A percentile compares a stretch with the other conserved stretches of the same genome.
phyloP scores from a whole-genome alignment of 192 early-diverging fungal species.

The Neocallimastix lanati region DNA sequence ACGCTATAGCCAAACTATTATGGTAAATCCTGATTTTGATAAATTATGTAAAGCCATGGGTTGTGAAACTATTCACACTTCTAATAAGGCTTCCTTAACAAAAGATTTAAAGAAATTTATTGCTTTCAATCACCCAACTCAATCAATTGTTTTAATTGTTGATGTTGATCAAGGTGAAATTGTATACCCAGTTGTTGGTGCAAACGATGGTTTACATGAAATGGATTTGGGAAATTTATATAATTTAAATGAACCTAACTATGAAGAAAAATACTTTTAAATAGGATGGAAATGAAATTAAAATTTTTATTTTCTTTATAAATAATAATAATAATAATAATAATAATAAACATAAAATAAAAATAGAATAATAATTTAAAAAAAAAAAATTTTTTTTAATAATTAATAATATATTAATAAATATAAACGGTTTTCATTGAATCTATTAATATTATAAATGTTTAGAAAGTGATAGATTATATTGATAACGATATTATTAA shows the following conservation, averaged over 20 bases:
- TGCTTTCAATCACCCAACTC: conserved; percentile 17
- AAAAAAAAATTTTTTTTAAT: too few relatives aligned
- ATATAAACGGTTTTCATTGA: too few relatives aligned
- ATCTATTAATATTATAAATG: too few relatives aligned
- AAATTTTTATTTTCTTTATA: too few relatives aligned
- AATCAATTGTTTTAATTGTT: conserved; percentile 81
- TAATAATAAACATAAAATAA: too few relatives aligned
- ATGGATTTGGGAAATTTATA: conserved; percentile 18
- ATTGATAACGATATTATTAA: too few relatives aligned
- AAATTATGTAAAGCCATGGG: conserved; percentile 88
- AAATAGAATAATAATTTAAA: too few relatives aligned
- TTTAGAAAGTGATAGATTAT: too few relatives aligned
- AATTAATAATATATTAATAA: too few relatives aligned
- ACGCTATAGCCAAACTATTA: conserved; percentile 79
- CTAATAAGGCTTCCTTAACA: conserved; percentile 64
- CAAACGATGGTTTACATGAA: conserved; percentile 79
- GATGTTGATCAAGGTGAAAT: conserved; percentile 82
- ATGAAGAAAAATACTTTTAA: neutral
- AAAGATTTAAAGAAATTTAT: conserved; percentile 80
- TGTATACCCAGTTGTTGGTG: conserved; percentile 92
- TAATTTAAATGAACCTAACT: neutral
- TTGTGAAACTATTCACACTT: conserved; percentile 68
- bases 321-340: too few relatives aligned
- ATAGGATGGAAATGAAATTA: too few relatives aligned
- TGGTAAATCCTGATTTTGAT: conserved; percentile 96